Evolutionary conservation across 371 early-diverging fungal species (phyloP).

Genomic region (Entomophthora muscae): DNA sequence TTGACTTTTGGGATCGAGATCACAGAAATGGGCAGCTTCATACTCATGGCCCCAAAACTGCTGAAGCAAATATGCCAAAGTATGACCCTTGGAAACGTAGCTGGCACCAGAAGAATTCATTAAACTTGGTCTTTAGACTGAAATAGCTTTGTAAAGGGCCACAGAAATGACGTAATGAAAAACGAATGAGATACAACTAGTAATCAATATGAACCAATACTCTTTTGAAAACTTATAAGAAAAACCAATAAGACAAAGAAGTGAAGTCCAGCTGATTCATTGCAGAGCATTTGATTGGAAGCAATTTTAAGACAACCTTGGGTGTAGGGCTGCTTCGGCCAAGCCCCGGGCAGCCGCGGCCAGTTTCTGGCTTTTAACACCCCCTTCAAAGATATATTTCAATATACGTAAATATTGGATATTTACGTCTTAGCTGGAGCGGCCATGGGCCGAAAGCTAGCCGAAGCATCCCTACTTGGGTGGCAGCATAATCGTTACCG

Average conservation of each 20-base stretch:
- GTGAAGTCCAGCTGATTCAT: background rate
- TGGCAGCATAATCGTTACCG: too few relatives aligned
- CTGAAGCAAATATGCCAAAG: constrained; percentile 3
- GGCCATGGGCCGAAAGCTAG: too few relatives aligned
- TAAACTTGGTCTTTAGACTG: background rate
- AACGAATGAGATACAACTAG: background rate
- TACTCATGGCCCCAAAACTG: constrained; percentile 9
- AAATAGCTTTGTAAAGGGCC: background rate
- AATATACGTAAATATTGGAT: too few relatives aligned
- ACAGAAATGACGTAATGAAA: background rate
- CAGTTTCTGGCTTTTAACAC: too few relatives aligned
- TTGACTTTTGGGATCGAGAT: constrained; percentile 24
- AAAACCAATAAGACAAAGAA: background rate
- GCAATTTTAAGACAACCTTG: too few relatives aligned
- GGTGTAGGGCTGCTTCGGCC: too few relatives aligned
- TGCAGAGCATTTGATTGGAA: background rate
- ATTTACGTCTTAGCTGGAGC: too few relatives aligned
- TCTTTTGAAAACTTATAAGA: background rate
- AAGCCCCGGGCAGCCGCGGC: too few relatives aligned
- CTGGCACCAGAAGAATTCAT: constrained; percentile 2
- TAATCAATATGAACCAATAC: background rate
- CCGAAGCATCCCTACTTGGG: too few relatives aligned
- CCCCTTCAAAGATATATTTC: too few relatives aligned
- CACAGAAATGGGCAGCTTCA: background rate
- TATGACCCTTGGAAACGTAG: constrained; percentile 9